Base-by-base conservation (phyloP, 495 filamentous ascomycete species). In the Trichoderma virens region DNA sequence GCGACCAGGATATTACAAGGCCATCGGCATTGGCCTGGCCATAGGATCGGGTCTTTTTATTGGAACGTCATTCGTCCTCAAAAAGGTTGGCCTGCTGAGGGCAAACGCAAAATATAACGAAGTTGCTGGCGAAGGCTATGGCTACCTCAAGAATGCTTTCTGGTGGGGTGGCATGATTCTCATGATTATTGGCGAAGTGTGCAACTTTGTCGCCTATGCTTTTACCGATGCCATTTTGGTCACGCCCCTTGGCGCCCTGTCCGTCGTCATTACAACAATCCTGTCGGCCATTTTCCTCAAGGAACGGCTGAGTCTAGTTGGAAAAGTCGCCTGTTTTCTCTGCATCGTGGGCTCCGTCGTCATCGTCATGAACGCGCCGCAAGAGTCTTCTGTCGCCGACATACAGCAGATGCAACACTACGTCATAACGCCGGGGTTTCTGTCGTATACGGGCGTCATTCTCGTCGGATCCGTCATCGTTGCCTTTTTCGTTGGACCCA, bases 111-210 rank as follows among this genome's bases (percentile, higher is more conserved):
- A 98, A 77, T 97, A 97, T 75, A 89, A 95, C 70, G 93, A 97
- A 73, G 91, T 93, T 67, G 92, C 93, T 2, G 94, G 94, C 60
- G 93, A 98, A 73, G 94, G 94, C 35, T 98, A 98, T 73, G 95
- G 94, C 65, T 98, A 98, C 73, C 84, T 98, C 69, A 97, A 95
- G 82, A 98, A 98, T 72, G 77, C 81, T 23, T 97, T 83, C 78
- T 98, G 94, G 94, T 98, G 94, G 94, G 73, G 77, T 27, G 94
- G 94, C 67, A 98, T 98, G 95, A 92, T 84, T 23, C 79, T 98
- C 71, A 98, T 98, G 94, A 95, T 98, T 67, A 70, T 98, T 47
- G 94, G 94, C 60, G 94, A 98, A 76, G 86, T 94, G 38, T 96
- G 93, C 85, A 98, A 98, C 75, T 97, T 98, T 70, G 92, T 90